Evolutionary conservation across 108 stramenopile species (phyloP), one percentile per base, ranked within the genome.

Genomic region (Conticribra weissflogii): DNA sequence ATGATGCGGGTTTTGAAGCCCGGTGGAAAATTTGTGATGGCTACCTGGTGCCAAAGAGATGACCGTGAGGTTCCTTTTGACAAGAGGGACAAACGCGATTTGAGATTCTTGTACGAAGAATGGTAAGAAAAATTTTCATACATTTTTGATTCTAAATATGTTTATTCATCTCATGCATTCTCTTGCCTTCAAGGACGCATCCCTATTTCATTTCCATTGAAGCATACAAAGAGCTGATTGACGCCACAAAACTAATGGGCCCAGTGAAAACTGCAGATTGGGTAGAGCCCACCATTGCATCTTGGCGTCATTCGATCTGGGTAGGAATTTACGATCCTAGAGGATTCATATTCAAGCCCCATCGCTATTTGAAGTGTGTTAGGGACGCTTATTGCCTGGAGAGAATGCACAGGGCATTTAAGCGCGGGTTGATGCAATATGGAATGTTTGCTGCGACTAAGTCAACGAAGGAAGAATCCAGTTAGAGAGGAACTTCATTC

Each of bases 1-100:
- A 98, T 98, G 97, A 93, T 94, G 88, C 82, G 97, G 50, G 97
- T 98, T 8, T 81, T 98, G 59, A 98, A 98, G 68, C 97, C 97
- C 12, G 97, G 97, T 41, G 97, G 97, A 34, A 93, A 88, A 64
- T 91, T 96, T 31, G 95, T 98, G 63, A 96, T 98, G 82, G 96
- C 96, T 2, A 95, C 94, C 5, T 98, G 98, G 98, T 98, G 95
- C 61, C 95, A 98, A 71, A 76, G 97, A n/a, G 97, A 98, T 73
- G 93, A 96, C 68, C 58, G 88, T 25, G 71, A 73, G 23, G 66
- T 67, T 56, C 91, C 95, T 22, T 97, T 97, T 81, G 84, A 84
- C 50, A 81, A 90, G 60, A 86, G 80, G 49, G 97, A 97, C 71
- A 83, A 94, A 78, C 77, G 87, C 48, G 93, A 95, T 78, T 86